These are phyloP conservation scores for Erucastrum elatum DNA, from an alignment of 345 rosid genomes.

Conservation along the genomic window DNA sequence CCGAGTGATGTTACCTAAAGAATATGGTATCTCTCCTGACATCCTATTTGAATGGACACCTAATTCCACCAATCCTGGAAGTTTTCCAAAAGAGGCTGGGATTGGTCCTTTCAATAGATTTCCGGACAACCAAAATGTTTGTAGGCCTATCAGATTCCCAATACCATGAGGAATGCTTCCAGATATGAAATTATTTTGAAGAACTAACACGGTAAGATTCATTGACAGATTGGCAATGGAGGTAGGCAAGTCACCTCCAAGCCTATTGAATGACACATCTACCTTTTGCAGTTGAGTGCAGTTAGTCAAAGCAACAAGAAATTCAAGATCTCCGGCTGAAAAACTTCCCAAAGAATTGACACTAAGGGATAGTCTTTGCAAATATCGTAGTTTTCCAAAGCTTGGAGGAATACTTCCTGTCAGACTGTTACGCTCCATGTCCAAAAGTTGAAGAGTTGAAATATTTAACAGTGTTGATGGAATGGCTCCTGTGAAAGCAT, in stretches of 20 bases:
- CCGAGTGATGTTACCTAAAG: too few relatives aligned
- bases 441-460: background rate
- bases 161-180: too few relatives aligned
- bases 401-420: too few relatives aligned
- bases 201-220: background rate
- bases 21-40: too few relatives aligned
- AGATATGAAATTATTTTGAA: too few relatives aligned
- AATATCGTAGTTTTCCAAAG: background rate
- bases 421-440: background rate
- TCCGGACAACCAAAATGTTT: background rate
- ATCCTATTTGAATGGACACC: accelerated
- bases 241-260: background rate
- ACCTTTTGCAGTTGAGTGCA: background rate
- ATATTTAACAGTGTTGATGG: too few relatives aligned
- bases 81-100: background rate
- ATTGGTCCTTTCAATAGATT: too few relatives aligned
- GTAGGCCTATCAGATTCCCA: background rate
- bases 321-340: too few relatives aligned
- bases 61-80: background rate
- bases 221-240: background rate
- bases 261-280: background rate
- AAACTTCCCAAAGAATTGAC: background rate
- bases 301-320: background rate
- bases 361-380: background rate
- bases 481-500: too few relatives aligned